Base-by-base conservation (phyloP, 805 yeast genomes). In the Ogataea kodamae region DNA sequence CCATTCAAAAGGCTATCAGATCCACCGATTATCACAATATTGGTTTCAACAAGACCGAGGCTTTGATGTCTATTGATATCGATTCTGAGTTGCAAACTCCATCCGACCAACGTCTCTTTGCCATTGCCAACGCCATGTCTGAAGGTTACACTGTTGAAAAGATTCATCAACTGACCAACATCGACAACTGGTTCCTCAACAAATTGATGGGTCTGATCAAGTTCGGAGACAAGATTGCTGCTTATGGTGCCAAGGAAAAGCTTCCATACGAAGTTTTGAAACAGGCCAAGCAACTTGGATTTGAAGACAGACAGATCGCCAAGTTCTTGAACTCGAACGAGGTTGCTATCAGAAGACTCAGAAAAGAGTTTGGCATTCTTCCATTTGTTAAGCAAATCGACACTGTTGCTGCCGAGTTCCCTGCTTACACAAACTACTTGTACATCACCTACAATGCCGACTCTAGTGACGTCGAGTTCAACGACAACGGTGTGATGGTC, bases 371-470 rank as follows among this genome's bases (percentile, higher is more conserved):
- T 37, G 95, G 94, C 36, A 76, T 90, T 46, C 67, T 79, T 40
- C 98, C 98, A 49, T 85, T 83, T 58, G 97, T 88, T 43, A 90
- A 90, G 64, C 96, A 89, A 64, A 92, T 90, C 55, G 98, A 90
- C 70, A 90, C 98, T 18, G 95, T 90, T 49, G 98, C 98, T 32
- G 97, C 98, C 32, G 98, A 90, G 66, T 92, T 90, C 77, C 98
- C 98, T 33, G 96, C 97, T 30, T 74, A 62, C 67, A 90, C 98
- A 52, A 90, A 90, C 70, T 90, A 90, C 66, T 70, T 90, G 63
- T 90, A 92, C 70, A 76, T 86, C 64, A 92, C 97, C 22, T 90
- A 92, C 69, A 89, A 86, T 56, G 97, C 96, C 29, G 88, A 84
- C 49, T 65, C 82, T 21, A 81, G 83, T 48, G 98, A 90, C 64